Percentiles rank a stretch among this genome's conserved stretches.
Conservation (phyloP, 2,329 filamentous ascomycete species). For the Colletotrichum cuscutae region DNA sequence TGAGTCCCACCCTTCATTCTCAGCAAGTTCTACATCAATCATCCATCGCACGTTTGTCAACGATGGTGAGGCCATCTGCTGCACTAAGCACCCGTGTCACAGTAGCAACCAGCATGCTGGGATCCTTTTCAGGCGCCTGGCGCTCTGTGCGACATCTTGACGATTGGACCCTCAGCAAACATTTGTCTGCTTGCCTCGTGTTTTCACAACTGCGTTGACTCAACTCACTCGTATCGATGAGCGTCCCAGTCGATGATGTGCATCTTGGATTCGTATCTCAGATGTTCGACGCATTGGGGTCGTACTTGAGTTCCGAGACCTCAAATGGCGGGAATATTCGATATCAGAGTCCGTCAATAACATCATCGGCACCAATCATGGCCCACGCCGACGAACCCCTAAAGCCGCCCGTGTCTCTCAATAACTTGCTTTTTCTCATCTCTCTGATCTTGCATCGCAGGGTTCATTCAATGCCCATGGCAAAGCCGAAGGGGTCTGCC, state of each 20-base stretch:
- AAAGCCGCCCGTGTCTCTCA: not conserved
- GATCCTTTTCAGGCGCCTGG: not conserved
- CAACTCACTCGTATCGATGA: not conserved
- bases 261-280: not conserved
- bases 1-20: too few species aligned
- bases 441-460: conserved; percentile 1
- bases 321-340: not conserved
- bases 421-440: not conserved
- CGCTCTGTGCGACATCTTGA: conserved; percentile 5
- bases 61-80: not conserved
- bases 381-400: not conserved
- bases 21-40: not conserved
- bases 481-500: not conserved
- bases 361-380: not conserved
- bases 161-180: not conserved
- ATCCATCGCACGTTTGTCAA: not conserved
- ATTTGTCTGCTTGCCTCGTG: not conserved
- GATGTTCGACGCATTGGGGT: not conserved
- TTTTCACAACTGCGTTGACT: not conserved
- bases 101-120: not conserved
- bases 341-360: not conserved
- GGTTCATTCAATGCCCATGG: not conserved
- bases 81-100: not conserved
- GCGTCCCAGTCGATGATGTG: not conserved
- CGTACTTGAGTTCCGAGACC: not conserved